Base-by-base conservation (phyloP, 139 green algal genomes). In the Eudorina sp. region DNA sequence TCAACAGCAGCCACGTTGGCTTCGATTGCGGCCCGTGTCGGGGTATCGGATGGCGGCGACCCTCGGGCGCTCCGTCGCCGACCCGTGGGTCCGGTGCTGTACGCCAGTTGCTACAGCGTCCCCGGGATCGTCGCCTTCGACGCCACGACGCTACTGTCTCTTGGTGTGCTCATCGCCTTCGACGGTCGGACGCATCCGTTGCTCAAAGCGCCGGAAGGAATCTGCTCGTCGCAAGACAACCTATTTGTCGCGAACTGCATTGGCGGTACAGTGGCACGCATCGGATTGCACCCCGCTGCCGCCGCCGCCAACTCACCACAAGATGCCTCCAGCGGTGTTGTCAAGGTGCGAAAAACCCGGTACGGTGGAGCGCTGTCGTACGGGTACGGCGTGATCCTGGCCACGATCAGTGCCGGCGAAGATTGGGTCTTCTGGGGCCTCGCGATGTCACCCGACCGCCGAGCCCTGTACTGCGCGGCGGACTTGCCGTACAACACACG, bases 111-210 rank as follows among this genome's bases (percentile, higher is more conserved):
- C 77, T 84, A 84, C 51, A 66, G 58, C 36, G 53, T 66, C 21
- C 77, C 77, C 25, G 77, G 77, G 36, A 25, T 84, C 23, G 38
- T 72, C 25, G 77, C 77, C 9, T 84, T 73, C 25, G 77, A 84
- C 40, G 77, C 13, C 36, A 84, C 53, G 23, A 84, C 53, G 16
- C 77, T 84, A 40, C 77, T 84, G 53, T 53, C 77, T 36, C 51
- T 84, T 34, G 77, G 77, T 11, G 9, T 72, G 27, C 40, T 84
- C 19, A 66, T 84, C 9, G 16, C 31, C 36, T 72, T 84, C 53
- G 11, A n/a, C 13, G 25, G 34, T 3, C 18, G 21, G 21, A n/a
- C n/a, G n/a, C 51, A 53, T 21, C 38, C 77, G 9, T 36, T 36
- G 34, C 23, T 70, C 51, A 0, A 23, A 25, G 48, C 34, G 13